Base-by-base conservation (phyloP, 164 flowering plant genomes). In the Berberis thunbergii region DNA sequence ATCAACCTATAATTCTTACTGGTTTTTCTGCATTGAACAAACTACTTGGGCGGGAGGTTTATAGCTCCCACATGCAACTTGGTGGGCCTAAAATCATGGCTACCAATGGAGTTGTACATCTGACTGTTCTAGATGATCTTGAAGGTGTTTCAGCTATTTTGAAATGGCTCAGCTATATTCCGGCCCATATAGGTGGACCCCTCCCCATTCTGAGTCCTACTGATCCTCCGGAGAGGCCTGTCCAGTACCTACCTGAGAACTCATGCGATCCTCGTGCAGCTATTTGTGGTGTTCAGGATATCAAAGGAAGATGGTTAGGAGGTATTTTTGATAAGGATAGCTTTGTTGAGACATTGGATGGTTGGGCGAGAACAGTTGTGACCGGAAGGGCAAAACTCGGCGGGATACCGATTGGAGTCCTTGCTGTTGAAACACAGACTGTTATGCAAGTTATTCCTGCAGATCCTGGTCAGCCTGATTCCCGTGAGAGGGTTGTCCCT, bases 81-180 rank as follows among this genome's bases (percentile, higher is more conserved):
- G 99, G 99, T 59, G 99, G 99, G 41, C 99, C 99, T 45, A 95
- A 95, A 76, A 86, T 95, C 69, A 95, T 95, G 99, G 98, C 88
- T 12, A 91, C 99, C 2, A 95, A 95, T 70, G 99, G 99, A 10
- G 98, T 95, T 40, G 96, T 87, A 64, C 99, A 95, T 80, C 83
- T 88, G 39, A 95, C 99, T 6, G 99, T 95, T 49, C 82, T 95
- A 1, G 96, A 95, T 78, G 99, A 95, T 78, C 97, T 95, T 66
- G 98, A 95, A 79, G 99, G 96, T 7, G 75, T 91, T 40, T 84
- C 91, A 1, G 84, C 99, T 53, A 86, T 95, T 67, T 69, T 95
- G 73, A 89, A 86, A 61, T 95, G 99, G 99, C 83, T 95, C 38
- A 91, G 99, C 77, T 91, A 83, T 64, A 77, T 95, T 65, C 98